Evolutionary conservation across 2,329 filamentous ascomycete species (phyloP), one percentile per base, ranked within the genome.

Genomic region (Colletotrichum chlorophyti): DNA sequence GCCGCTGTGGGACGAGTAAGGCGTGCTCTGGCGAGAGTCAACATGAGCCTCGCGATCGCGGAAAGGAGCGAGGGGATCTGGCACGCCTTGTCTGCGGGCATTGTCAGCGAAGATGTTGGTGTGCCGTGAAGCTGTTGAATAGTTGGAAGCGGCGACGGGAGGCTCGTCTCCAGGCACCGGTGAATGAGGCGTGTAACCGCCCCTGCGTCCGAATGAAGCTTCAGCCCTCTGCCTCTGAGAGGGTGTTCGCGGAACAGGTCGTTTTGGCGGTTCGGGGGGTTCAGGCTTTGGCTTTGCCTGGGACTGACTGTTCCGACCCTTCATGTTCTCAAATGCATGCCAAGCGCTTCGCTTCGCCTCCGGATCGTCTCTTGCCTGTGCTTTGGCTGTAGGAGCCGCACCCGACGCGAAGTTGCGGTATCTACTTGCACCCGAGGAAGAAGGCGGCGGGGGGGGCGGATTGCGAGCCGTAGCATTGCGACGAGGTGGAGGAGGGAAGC

Each of bases 11-110:
- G 76, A 79, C 37, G 78, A 76, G 65, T 87, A 88, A 0, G 84
- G 83, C 6, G 81, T 83, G 63, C 82, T 83, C 52, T 83, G 76
- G n/a, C 83, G 77, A n/a, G 70, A 68, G 58, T 86, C 81, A 37
- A 73, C 54, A 38, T 73, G 74, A 1, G 69, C 70, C 5, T 79
- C 76, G 65, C 76, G 74, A 55, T 79, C 76, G 65, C 76, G 74
- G 57, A 83, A 83, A 47, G 78, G 73, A 19, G 74, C 76, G 37
- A 83, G 65, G 2, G 79, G 80, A 60, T 85, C 80, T n/a, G 73
- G 71, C 62, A 74, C 58, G 12, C 58, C 53, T 47, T 65, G 62
- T 17, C 64, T 54, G 23, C 58, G 64, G 21, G 53, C 42, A 26
- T 59, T 54, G 24, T 63, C 51, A 40, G 37, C 29, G 57, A 71